Evolutionary conservation across 768 basidiomycete genomes (phyloP).

Genomic region (Boletellus sp.): DNA sequence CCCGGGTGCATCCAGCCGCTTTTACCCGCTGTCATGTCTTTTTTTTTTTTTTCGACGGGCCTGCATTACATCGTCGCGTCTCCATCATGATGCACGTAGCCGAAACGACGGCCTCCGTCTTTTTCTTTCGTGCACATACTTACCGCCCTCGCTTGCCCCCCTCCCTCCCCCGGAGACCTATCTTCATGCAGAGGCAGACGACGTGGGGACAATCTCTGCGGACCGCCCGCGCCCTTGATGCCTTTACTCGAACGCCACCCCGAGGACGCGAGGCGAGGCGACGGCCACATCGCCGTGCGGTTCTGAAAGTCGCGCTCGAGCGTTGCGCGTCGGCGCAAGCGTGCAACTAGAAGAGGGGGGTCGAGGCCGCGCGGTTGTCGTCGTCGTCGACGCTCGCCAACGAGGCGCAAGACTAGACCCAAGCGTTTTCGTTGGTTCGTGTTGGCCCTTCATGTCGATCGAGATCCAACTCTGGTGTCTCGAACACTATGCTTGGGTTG

Average conservation of each 20-base stretch:
- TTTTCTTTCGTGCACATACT: constrained; percentile 36
- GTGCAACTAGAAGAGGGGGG: constrained; percentile 15
- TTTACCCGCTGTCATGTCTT: constrained; percentile 51
- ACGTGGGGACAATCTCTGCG: constrained; percentile 69
- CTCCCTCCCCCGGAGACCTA: constrained; percentile 32
- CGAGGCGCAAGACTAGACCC: not conserved
- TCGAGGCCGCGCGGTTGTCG: constrained; percentile 45
- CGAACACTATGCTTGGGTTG: too few relatives aligned
- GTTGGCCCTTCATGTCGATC: too few relatives aligned
- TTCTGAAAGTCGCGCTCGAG: constrained; percentile 50
- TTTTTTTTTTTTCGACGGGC: too few relatives aligned
- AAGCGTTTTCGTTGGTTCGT: too few relatives aligned
- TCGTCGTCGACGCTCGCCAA: constrained; percentile 31
- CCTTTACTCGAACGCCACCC: constrained; percentile 64
- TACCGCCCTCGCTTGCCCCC: constrained; percentile 35
- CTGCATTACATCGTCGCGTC: too few relatives aligned
- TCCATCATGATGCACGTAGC: too few relatives aligned
- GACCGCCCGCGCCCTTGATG: constrained; percentile 68
- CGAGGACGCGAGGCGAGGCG: constrained; percentile 42
- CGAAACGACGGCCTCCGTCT: too few relatives aligned
- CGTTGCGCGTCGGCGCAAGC: too few relatives aligned
- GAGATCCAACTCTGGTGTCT: too few relatives aligned
- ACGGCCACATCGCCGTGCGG: constrained; percentile 63
- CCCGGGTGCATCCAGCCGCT: constrained; percentile 34
- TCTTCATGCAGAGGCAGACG: constrained; percentile 58